Evolutionary conservation across 2,329 filamentous ascomycete species (phyloP).

Genomic region (Pyricularia sp.): DNA sequence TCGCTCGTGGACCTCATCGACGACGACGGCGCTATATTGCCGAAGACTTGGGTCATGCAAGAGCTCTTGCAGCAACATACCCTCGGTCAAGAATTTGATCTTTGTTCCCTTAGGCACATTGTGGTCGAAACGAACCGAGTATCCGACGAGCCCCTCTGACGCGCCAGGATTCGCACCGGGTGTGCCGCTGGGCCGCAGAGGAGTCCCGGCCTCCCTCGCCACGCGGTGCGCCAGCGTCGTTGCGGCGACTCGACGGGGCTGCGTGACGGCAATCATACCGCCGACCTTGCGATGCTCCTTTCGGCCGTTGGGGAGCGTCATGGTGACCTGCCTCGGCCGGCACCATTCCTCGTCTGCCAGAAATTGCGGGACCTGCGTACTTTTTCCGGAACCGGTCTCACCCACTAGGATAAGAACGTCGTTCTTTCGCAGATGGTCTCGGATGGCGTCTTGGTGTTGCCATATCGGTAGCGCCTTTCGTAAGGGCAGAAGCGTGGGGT

Average conservation of each 20-base stretch:
- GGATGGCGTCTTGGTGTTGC: constrained; percentile 54
- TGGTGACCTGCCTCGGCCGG: constrained; percentile 39
- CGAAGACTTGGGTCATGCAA: constrained; percentile 72
- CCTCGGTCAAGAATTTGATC: constrained; percentile 93
- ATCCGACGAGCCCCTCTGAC: constrained; percentile 62
- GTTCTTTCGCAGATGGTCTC: constrained; percentile 40
- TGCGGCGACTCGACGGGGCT: constrained; percentile 87
- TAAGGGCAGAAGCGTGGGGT: neutral
- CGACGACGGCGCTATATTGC: constrained; percentile 81
- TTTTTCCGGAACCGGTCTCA: constrained; percentile 95
- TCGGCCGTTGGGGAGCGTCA: constrained; percentile 24
- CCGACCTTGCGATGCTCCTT: constrained; percentile 35
- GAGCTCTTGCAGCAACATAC: constrained; percentile 92
- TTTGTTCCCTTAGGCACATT: constrained; percentile 70
- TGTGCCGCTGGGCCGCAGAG: constrained; percentile 25
- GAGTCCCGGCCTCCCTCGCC: constrained; percentile 61
- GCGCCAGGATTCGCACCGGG: neutral
- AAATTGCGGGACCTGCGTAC: constrained; percentile 92
- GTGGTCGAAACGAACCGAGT: constrained; percentile 91
- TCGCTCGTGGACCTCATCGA: constrained; percentile 95
- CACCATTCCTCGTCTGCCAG: constrained; percentile 75
- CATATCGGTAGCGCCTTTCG: constrained; percentile 69
- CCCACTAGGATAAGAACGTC: constrained; percentile 80
- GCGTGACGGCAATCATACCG: constrained; percentile 84
- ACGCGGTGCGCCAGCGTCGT: constrained; percentile 86